These are phyloP conservation scores for Pseudozyma hubeiensis DNA, from an alignment of 1,284 basidiomycete genomes.

Conservation along the genomic window DNA sequence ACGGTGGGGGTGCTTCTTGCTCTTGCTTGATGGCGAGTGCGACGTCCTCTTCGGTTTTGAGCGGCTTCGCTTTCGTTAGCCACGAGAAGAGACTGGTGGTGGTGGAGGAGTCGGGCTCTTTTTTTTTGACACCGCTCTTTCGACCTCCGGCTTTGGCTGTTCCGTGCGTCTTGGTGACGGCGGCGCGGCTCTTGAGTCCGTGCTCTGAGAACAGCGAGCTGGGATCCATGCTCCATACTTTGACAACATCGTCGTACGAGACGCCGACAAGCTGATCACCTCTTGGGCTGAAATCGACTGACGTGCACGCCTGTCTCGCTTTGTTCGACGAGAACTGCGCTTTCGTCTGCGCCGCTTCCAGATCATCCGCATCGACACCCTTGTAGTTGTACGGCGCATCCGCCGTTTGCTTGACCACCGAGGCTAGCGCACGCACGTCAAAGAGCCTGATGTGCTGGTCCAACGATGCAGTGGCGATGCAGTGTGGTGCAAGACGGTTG, in stretches of 20 bases:
- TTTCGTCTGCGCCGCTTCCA: slow-evolving; percentile 37
- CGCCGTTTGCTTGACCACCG: slow-evolving; percentile 33
- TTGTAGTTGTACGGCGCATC: slow-evolving; percentile 52
- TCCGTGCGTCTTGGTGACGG: slow-evolving; percentile 15
- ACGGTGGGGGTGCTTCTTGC: background rate
- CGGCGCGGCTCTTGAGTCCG: slow-evolving; percentile 23
- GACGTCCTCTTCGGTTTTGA: slow-evolving; percentile 33
- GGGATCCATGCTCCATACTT: slow-evolving; percentile 40
- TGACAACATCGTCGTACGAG: slow-evolving; percentile 65
- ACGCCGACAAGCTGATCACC: slow-evolving; percentile 61
- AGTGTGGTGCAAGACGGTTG: slow-evolving; percentile 52
- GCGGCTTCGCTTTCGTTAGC: slow-evolving; percentile 21
- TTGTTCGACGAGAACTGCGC: slow-evolving; percentile 50
- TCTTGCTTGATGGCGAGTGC: slow-evolving; percentile 31
- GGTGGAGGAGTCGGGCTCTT: slow-evolving; percentile 13
- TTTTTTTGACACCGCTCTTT: slow-evolving; percentile 27
- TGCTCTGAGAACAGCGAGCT: slow-evolving; percentile 36
- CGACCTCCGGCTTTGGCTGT: slow-evolving; percentile 1
- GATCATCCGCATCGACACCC: slow-evolving; percentile 49
- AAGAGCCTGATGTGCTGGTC: slow-evolving; percentile 65
- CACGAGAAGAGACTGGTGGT: slow-evolving; percentile 23
- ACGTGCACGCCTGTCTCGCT: slow-evolving; percentile 60
- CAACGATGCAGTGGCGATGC: slow-evolving; percentile 62
- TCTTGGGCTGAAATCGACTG: slow-evolving; percentile 61
- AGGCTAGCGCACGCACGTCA: slow-evolving; percentile 58